A percentile compares a stretch with the other conserved stretches of the same genome.
These are phyloP conservation scores for Hyphopichia pseudoburtonii DNA, from an alignment of 1,139 yeast species.

Conservation along the genomic window DNA sequence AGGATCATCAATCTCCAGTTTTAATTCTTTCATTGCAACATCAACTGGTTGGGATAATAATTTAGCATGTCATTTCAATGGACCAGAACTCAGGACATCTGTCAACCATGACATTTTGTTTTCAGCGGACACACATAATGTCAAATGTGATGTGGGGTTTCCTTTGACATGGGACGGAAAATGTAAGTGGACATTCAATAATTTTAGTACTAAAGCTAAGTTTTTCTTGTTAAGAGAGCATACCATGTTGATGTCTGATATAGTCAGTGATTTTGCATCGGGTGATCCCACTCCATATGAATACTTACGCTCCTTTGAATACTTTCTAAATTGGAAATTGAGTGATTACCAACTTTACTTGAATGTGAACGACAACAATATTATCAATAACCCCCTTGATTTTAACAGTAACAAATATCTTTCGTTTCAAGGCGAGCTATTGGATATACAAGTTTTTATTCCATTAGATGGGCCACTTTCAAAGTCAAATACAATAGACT, in stretches of 20 bases:
- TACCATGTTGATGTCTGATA: constrained; percentile 68
- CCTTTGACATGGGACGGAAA: constrained; percentile 84
- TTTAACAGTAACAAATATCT: constrained; percentile 75
- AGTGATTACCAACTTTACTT: constrained; percentile 60
- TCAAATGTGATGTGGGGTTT: constrained; percentile 59
- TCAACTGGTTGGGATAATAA: constrained; percentile 60
- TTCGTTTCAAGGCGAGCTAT: constrained; percentile 66
- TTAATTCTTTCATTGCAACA: constrained; percentile 54
- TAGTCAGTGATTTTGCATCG: constrained; percentile 72
- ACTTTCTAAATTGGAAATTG: constrained; percentile 60
- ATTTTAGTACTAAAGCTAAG: constrained; percentile 52
- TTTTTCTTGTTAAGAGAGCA: constrained; percentile 84
- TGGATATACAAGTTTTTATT: constrained; percentile 47
- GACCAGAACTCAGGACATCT: constrained; percentile 73
- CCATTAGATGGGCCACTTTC: constrained; percentile 66
- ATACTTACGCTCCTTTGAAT: constrained; percentile 67
- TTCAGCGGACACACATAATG: constrained; percentile 57
- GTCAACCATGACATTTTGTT: constrained; percentile 85
- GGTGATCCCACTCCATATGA: constrained; percentile 77
- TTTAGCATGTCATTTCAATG: constrained; percentile 47
- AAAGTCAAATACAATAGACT: constrained; percentile 56
- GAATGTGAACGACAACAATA: constrained; percentile 83
- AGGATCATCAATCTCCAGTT: constrained; percentile 49
- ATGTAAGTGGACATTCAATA: constrained; percentile 64
- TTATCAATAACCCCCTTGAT: constrained; percentile 85